Evolutionary conservation across 495 filamentous ascomycete genomes (phyloP).

Genomic region (Rhypophila decipiens): DNA sequence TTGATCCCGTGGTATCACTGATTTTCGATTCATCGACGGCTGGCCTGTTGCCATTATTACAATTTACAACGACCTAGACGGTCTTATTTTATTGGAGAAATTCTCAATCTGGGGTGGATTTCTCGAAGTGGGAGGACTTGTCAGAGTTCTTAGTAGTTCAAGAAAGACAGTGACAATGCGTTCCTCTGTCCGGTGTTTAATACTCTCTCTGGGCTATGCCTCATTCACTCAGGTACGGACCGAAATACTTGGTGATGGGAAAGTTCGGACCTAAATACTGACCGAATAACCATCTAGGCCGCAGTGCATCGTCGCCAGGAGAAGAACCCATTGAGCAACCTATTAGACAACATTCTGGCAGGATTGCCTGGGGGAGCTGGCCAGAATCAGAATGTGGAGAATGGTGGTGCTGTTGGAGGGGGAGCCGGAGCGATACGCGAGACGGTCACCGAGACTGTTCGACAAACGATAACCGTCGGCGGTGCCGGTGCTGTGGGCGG

Average conservation of each 20-base stretch:
- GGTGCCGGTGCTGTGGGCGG: slow-evolving; percentile 12
- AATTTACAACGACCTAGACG: slow-evolving; percentile 7
- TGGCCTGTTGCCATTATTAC: slow-evolving; percentile 10
- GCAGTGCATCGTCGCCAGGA: slow-evolving; percentile 25
- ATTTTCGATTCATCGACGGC: slow-evolving; percentile 10
- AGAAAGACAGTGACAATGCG: slow-evolving; percentile 37
- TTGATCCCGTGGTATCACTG: slow-evolving; percentile 23
- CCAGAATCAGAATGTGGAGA: neutral
- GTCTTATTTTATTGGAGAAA: slow-evolving; percentile 4
- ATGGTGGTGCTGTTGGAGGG: neutral
- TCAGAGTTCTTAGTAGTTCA: too few relatives aligned
- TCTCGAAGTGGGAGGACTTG: too few relatives aligned
- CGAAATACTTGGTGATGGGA: neutral
- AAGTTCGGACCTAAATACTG: neutral
- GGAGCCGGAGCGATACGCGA: slow-evolving; percentile 4
- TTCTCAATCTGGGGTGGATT: too few relatives aligned
- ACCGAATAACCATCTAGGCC: slow-evolving; percentile 27
- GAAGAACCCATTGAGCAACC: slow-evolving; percentile 1
- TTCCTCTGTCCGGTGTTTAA: slow-evolving; percentile 21
- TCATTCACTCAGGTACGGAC: slow-evolving; percentile 36
- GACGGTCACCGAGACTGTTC: slow-evolving; percentile 36
- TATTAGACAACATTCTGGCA: slow-evolving; percentile 20
- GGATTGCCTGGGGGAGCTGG: slow-evolving; percentile 11
- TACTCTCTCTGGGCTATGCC: slow-evolving; percentile 28
- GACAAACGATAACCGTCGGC: slow-evolving; percentile 27